phyloP scores from a whole-genome alignment of 176 grass and related monocot species.

The Raddia distichophylla region DNA sequence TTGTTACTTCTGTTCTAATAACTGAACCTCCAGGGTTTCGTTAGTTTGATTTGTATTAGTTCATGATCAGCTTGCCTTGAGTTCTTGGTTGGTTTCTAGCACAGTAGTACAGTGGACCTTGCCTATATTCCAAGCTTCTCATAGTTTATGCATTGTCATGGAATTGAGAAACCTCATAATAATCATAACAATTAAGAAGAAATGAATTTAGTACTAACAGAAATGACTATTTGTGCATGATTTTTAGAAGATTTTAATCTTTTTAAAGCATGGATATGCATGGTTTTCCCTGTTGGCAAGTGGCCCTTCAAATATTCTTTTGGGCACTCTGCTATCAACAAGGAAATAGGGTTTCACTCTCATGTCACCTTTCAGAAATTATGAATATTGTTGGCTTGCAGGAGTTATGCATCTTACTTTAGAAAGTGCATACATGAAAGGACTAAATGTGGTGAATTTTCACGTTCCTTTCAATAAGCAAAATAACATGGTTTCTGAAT shows the following conservation, averaged over 20 bases:
- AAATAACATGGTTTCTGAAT: neutral
- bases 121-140: neutral
- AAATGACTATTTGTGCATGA: neutral
- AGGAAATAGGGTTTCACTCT: neutral
- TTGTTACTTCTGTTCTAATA: constrained; percentile 21
- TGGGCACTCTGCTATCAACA: constrained; percentile 19
- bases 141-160: constrained; percentile 17
- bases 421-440: neutral
- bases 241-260: neutral
- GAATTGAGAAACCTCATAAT: neutral
- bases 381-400: neutral
- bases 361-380: neutral
- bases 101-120: neutral
- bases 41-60: constrained; percentile 25
- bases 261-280: neutral
- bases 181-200: neutral
- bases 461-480: constrained; percentile 2
- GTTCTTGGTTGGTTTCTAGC: neutral
- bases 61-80: neutral
- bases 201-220: neutral
- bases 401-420: constrained; percentile 3
- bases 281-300: neutral
- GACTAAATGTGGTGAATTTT: neutral
- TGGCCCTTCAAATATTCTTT: neutral
- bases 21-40: neutral